These are phyloP conservation scores for Penicillium macrosclerotiorum DNA, from an alignment of 495 filamentous ascomycete genomes.

Conservation along the genomic window DNA sequence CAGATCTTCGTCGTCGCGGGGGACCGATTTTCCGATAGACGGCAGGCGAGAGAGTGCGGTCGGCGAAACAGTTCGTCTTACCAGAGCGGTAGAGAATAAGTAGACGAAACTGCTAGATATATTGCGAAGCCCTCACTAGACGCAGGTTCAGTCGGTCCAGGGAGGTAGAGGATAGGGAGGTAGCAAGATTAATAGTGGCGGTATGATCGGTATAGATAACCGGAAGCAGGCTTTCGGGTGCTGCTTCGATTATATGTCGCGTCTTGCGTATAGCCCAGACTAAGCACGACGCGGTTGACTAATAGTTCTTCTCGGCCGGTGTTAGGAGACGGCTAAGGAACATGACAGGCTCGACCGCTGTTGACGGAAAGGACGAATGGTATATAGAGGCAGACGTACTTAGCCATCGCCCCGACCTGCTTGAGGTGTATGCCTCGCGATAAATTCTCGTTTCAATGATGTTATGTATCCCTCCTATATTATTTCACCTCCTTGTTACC, in stretches of 20 bases:
- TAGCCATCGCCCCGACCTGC: too few relatives aligned
- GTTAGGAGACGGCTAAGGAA: not conserved
- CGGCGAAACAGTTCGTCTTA: not conserved
- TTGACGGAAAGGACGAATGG: not conserved
- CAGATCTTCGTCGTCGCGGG: not conserved
- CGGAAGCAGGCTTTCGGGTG: not conserved
- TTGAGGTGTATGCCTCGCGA: too few relatives aligned
- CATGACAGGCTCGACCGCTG: not conserved
- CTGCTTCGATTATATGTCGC: not conserved
- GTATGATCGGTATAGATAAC: slow-evolving; percentile 1
- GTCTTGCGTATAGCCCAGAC: not conserved
- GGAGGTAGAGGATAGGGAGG: not conserved
- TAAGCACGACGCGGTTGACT: not conserved
- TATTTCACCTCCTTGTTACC: too few relatives aligned
- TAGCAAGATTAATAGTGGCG: not conserved
- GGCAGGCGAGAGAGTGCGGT: not conserved
- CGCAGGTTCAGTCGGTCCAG: not conserved
- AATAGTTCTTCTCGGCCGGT: not conserved
- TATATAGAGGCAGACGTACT: too few relatives aligned
- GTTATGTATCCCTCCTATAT: too few relatives aligned
- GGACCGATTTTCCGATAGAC: not conserved
- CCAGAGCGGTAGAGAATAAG: not conserved
- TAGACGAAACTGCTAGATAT: not conserved
- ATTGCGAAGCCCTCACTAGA: not conserved
- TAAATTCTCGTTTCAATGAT: too few relatives aligned